Base-by-base conservation (phyloP, 257 asterid species). In the Fraxinus quadrangulata region DNA sequence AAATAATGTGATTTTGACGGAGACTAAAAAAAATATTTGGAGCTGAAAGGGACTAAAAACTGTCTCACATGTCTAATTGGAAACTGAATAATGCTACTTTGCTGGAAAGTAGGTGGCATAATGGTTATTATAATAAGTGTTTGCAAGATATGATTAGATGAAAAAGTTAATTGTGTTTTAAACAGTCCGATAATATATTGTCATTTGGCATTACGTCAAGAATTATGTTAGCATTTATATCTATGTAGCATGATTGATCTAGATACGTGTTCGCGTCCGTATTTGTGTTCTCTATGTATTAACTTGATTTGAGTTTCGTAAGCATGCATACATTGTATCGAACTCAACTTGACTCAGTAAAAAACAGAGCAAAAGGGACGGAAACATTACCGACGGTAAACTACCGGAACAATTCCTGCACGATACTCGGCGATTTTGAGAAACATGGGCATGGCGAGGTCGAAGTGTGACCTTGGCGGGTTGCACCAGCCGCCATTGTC, bases 361-460 rank as follows among this genome's bases (percentile, higher is more conserved):
- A 66, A 54, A 14, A 1, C 16, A 16, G 49, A 42, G 49, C 4
- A 42, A 10, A 45, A 5, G 59, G 66, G 0, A 1, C 4, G 24
- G 23, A 37, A 37, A 2, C 14, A 10, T 56, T 70, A 92, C 98
- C 98, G 80, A 78, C 97, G 96, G 82, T 73, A 92, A 31, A 26
- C 81, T 24, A 94, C 96, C 5, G 98, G 98, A 5, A 93, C 98
- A 61, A 93, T 93, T 63, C 98, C 98, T 86, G 97, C 98, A 7
- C 90, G 90, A 81, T 93, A 94, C 86, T 90, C 88, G 2, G 98
- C 98, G 78, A 93, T 88, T 81, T 84, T 91, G 42, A 92, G 94
- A 83, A 93, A 93, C 98, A 94, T 90, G 3, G 98, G 98, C 98
- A 92, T 92, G 74, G 98, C 97, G 31, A 93, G 97, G 82, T 93